These are phyloP conservation scores for Gnomoniopsis sp. DNA, from an alignment of 2,329 filamentous ascomycete genomes.

Conservation along the genomic window DNA sequence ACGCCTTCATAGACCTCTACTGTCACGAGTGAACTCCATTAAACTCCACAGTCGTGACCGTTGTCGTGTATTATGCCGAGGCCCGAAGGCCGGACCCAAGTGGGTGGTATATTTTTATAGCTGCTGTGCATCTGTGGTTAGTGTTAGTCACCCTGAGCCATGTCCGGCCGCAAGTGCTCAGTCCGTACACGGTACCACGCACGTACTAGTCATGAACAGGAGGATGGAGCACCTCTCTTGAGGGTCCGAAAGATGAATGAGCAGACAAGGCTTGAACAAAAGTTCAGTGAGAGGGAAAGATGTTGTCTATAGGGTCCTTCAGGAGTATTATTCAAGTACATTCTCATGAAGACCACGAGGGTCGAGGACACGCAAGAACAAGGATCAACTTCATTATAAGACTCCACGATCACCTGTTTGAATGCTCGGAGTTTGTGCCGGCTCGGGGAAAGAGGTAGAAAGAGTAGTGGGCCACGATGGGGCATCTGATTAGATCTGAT, in stretches of 20 bases:
- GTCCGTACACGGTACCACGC: background rate
- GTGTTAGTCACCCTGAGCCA: background rate
- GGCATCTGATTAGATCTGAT: conserved; percentile 13
- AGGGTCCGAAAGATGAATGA: no score
- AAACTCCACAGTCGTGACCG: no score
- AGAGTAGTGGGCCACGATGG: background rate
- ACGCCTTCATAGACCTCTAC: no score
- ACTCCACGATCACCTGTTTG: no score
- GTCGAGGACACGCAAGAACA: no score
- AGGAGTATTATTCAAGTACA: no score
- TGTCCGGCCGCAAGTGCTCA: background rate
- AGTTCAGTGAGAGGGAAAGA: background rate
- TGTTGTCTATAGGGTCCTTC: background rate
- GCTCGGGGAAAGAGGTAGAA: background rate
- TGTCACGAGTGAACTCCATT: no score
- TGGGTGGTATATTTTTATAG: background rate
- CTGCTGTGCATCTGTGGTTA: background rate
- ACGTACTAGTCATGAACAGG: background rate
- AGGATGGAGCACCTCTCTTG: background rate
- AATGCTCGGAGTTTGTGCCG: background rate
- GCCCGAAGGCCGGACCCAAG: no score
- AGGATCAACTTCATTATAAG: no score
- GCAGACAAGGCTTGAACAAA: no score
- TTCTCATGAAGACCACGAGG: no score
- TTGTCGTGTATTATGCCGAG: no score